A percentile compares a stretch with the other conserved stretches of the same genome.
Conservation (phyloP, 176 grass and related monocot species). For the Saccharum spontaneum region DNA sequence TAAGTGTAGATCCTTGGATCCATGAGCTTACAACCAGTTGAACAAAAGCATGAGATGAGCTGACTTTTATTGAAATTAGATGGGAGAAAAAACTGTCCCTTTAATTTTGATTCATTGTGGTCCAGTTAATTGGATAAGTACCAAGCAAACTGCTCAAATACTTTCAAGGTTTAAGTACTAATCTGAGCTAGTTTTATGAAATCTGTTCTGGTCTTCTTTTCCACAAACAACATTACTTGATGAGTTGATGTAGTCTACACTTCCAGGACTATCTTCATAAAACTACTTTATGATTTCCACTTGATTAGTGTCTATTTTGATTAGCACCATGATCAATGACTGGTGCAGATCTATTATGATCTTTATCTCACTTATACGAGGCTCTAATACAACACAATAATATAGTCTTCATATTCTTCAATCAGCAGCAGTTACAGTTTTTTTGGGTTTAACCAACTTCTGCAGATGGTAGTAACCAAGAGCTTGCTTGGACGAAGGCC, state of each 20-base stretch:
- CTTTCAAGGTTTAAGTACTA: slow-evolving; percentile 5
- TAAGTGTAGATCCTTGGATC: background rate
- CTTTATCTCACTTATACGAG: background rate
- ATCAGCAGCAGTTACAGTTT: background rate
- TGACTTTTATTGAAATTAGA: slow-evolving; percentile 3
- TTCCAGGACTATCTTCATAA: background rate
- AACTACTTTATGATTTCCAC: background rate
- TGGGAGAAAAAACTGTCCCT: background rate
- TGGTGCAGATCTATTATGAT: slow-evolving; percentile 9
- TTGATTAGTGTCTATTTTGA: slow-evolving; percentile 11
- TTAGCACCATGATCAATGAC: slow-evolving; percentile 10
- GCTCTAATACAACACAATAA: background rate
- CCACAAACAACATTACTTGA: background rate
- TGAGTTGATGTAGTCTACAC: background rate
- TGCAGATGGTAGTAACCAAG: slow-evolving; percentile 58
- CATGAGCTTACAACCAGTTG: slow-evolving; percentile 1
- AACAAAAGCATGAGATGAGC: slow-evolving; percentile 13
- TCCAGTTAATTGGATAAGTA: slow-evolving; percentile 8
- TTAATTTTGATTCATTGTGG: background rate
- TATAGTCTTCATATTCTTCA: slow-evolving; percentile 21
- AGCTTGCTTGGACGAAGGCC: slow-evolving; percentile 34
- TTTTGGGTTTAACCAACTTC: background rate
- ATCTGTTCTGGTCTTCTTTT: background rate
- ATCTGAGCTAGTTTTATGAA: background rate
- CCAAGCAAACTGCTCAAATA: background rate